Evolutionary conservation across 169 alveolate species (phyloP), one percentile per base, ranked within the genome.

Genomic region (Babesia ovis): DNA sequence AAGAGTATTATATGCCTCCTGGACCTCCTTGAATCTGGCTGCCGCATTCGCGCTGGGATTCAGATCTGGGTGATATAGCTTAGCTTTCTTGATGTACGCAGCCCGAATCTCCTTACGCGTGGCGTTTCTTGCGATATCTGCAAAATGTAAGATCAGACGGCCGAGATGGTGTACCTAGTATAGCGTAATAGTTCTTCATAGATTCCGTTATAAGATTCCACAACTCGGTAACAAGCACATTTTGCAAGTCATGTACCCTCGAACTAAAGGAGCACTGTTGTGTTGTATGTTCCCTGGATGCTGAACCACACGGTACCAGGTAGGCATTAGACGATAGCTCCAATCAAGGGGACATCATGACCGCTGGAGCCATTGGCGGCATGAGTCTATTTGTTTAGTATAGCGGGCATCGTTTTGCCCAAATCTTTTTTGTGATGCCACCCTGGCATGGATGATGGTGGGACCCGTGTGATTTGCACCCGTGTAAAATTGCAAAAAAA

Each of bases 51-150:
- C 90, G 35, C 91, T 89, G 42, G 89, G 71, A 71, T 91, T 90
- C 68, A 91, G 67, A 82, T 95, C 98, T 8, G 98, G 98, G 53
- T 95, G 98, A 68, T 91, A 91, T 80, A 91, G 83, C 76, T 92
- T 92, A 16, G 96, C 98, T 90, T 92, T 91, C 71, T 85, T 85
- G 68, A 94, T 91, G 69, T 92, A 95, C 20, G 97, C 97, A 61
- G 83, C 84, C 75, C 96, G 91, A 50, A 95, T 93, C 68, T 94
- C 95, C 74, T 89, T 85, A 48, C 91, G 83, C 42, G 92, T 84
- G 48, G 97, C 93, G 35, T 83, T 89, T 37, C 51, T 85, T 57
- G 93, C 89, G 74, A 89, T 82, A 50, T 89, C 93, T 89, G 72
- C 41, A 35, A 9, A 39, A 39, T n/a, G 14, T 39, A 39, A 9